Evolutionary conservation across 1,139 yeast species (phyloP).

Genomic region (Candida gigantensis): DNA sequence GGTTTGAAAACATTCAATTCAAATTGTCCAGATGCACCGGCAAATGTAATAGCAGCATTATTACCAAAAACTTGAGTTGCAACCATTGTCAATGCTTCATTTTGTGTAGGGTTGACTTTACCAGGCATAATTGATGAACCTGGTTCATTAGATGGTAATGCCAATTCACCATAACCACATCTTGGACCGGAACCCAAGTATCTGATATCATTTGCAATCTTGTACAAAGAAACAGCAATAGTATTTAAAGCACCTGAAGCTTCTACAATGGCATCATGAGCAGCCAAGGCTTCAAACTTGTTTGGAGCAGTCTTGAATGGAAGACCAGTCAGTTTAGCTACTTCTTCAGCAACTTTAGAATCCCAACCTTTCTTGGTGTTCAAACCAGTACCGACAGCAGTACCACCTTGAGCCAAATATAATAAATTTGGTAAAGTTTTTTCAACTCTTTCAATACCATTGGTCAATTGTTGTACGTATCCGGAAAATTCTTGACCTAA

Average conservation of each 20-base stretch:
- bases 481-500: slow-evolving; percentile 98
- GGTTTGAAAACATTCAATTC: slow-evolving; percentile 98
- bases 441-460: slow-evolving; percentile 88
- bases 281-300: slow-evolving; percentile 98
- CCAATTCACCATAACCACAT: slow-evolving; percentile 96
- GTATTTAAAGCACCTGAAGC: slow-evolving; percentile 97
- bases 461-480: slow-evolving; percentile 87
- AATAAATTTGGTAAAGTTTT: slow-evolving; percentile 72
- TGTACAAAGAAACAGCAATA: slow-evolving; percentile 87
- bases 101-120: slow-evolving; percentile 98
- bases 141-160: slow-evolving; percentile 97
- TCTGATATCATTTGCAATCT: slow-evolving; percentile 96
- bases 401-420: slow-evolving; percentile 96
- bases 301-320: slow-evolving; percentile 94
- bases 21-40: slow-evolving; percentile 98
- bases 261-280: slow-evolving; percentile 97
- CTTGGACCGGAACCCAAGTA: slow-evolving; percentile 99
- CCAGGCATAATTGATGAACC: slow-evolving; percentile 99
- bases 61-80: slow-evolving; percentile 98
- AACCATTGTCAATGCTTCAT: slow-evolving; percentile 98
- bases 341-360: slow-evolving; percentile 75
- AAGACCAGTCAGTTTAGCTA: slow-evolving; percentile 80
- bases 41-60: slow-evolving; percentile 90
- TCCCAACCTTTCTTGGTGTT: slow-evolving; percentile 93
- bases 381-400: slow-evolving; percentile 98